Evolutionary conservation across 2,329 filamentous ascomycete genomes (phyloP).

Genomic region (Alternaria sp.): DNA sequence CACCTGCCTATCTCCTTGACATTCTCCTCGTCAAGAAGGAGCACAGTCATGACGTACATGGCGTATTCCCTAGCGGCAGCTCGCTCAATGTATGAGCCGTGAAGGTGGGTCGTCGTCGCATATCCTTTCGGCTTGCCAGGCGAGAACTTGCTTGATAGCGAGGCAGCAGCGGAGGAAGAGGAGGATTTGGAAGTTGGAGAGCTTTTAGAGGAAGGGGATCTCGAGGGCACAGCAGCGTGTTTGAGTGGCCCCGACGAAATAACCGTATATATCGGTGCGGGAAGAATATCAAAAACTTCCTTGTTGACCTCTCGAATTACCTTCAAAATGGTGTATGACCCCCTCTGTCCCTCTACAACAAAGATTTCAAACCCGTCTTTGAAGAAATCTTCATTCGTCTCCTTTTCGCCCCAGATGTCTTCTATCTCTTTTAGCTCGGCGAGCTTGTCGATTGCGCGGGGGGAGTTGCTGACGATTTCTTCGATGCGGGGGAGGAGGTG

Average conservation of each 20-base stretch:
- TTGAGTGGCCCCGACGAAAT: slow-evolving; percentile 27
- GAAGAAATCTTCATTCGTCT: slow-evolving; percentile 8
- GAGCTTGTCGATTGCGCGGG: slow-evolving; percentile 34
- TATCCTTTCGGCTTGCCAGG: slow-evolving; percentile 15
- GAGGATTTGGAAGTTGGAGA: not conserved
- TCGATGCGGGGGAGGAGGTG: slow-evolving; percentile 31
- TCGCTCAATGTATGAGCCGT: slow-evolving; percentile 16
- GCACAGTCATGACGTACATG: slow-evolving; percentile 19
- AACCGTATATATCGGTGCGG: slow-evolving; percentile 31
- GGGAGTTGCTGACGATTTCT: slow-evolving; percentile 24
- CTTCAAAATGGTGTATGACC: slow-evolving; percentile 22
- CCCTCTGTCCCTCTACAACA: slow-evolving; percentile 30
- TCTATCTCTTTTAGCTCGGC: slow-evolving; percentile 9
- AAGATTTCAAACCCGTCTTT: slow-evolving; percentile 23
- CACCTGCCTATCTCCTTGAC: slow-evolving; percentile 22
- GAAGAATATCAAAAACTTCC: slow-evolving; percentile 17
- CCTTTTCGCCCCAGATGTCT: slow-evolving; percentile 18
- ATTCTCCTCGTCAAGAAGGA: slow-evolving; percentile 16
- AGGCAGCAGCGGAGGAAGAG: not conserved
- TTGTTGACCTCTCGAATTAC: slow-evolving; percentile 24
- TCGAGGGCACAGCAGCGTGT: not conserved
- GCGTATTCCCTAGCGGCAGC: slow-evolving; percentile 24
- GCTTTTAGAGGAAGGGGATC: not conserved
- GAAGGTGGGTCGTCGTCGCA: slow-evolving; percentile 9
- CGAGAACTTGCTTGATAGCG: not conserved